A percentile compares a stretch with the other conserved stretches of the same genome.
phyloP scores from a whole-genome alignment of 306 rosid species.

The Citrullus colocynthis region DNA sequence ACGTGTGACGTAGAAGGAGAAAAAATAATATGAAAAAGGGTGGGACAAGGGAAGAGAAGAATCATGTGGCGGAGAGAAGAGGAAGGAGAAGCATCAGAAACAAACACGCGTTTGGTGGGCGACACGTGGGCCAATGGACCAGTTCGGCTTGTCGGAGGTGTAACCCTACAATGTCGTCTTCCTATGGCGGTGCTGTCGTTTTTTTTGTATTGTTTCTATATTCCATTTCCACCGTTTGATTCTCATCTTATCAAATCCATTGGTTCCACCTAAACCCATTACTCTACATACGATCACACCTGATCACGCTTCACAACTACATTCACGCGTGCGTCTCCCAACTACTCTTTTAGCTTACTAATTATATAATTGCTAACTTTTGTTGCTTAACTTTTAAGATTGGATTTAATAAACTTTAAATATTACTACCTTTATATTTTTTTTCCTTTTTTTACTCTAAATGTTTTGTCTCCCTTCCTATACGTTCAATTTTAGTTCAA shows the following conservation, averaged over 20 bases:
- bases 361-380: no score
- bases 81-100: conserved; percentile 14
- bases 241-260: background rate
- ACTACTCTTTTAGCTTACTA: background rate
- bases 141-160: conserved; percentile 28
- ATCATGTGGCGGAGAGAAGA: conserved; percentile 21
- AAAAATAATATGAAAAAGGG: background rate
- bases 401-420: no score
- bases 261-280: background rate
- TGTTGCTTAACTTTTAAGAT: no score
- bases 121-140: conserved; percentile 49
- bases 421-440: no score
- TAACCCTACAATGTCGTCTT: conserved; percentile 31
- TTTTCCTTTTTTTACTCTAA: no score
- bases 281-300: background rate
- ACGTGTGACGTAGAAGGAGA: background rate
- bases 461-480: no score
- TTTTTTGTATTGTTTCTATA: background rate
- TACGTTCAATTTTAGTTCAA: no score
- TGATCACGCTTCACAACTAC: background rate
- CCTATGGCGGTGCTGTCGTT: conserved; percentile 14
- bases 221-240: conserved; percentile 4
- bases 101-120: conserved; percentile 7
- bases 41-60: conserved; percentile 3
- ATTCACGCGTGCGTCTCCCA: background rate